Conservation (phyloP, 257 asterid species). For the Leonotis leonurus region DNA sequence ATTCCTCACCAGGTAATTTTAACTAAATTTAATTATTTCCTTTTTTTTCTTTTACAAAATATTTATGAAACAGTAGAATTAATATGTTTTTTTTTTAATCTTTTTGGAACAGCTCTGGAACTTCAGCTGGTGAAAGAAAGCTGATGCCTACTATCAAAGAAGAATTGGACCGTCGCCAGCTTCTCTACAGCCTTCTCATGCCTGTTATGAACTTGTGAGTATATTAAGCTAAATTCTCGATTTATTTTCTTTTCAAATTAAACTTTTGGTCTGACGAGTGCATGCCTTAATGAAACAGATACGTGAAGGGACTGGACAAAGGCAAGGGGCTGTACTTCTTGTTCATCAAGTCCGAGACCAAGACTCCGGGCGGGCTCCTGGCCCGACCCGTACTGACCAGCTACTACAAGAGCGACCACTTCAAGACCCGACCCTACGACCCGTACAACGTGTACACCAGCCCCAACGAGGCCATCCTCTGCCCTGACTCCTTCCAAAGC, state of each 20-base stretch:
- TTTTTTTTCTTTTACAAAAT: too few species aligned
- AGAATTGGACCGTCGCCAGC: slow-evolving; percentile 93
- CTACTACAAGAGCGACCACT: slow-evolving; percentile 94
- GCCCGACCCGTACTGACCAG: slow-evolving; percentile 97
- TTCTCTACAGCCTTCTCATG: slow-evolving; percentile 91
- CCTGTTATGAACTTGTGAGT: slow-evolving; percentile 97
- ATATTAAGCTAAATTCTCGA: background rate
- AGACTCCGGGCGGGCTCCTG: slow-evolving; percentile 82
- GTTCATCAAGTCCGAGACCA: slow-evolving; percentile 79
- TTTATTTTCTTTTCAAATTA: background rate
- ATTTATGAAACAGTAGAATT: background rate
- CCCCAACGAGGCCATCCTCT: slow-evolving; percentile 86
- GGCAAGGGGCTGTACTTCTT: slow-evolving; percentile 89
- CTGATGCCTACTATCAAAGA: slow-evolving; percentile 90
- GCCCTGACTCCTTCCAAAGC: slow-evolving; percentile 90
- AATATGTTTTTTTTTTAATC: background rate
- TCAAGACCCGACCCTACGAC: slow-evolving; percentile 89
- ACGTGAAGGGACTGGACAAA: slow-evolving; percentile 84
- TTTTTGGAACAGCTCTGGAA: slow-evolving; percentile 31
- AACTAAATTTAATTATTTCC: background rate
- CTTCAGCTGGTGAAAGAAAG: slow-evolving; percentile 98
- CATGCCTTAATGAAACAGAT: slow-evolving; percentile 40
- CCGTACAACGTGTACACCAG: slow-evolving; percentile 95
- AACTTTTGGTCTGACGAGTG: slow-evolving; percentile 21
- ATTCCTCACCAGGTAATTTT: slow-evolving; percentile 81